phyloP scores from a whole-genome alignment of 768 basidiomycete genomes.

The Termitomyces sp. region DNA sequence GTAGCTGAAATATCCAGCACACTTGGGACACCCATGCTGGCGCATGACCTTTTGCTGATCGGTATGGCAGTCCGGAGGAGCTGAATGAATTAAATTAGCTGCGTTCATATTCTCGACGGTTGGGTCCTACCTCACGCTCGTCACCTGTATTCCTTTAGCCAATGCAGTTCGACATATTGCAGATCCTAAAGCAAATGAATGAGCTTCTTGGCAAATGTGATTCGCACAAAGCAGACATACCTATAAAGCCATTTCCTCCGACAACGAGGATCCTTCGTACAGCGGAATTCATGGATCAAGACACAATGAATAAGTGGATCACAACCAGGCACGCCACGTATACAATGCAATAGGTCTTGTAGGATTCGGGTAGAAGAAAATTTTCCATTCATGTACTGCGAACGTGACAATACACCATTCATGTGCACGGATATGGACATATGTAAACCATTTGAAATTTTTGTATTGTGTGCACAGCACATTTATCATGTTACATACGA shows the following conservation, averaged over 20 bases:
- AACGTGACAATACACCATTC: too few species aligned
- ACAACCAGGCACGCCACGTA: background rate
- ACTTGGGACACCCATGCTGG: slow-evolving; percentile 87
- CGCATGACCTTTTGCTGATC: slow-evolving; percentile 84
- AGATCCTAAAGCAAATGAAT: slow-evolving; percentile 59
- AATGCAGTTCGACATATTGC: slow-evolving; percentile 90
- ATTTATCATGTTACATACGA: slow-evolving; percentile 1
- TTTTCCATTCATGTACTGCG: too few species aligned
- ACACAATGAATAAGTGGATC: background rate
- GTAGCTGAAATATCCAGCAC: slow-evolving; percentile 19
- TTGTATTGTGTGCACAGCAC: slow-evolving; percentile 9
- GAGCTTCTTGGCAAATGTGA: background rate
- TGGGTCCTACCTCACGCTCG: slow-evolving; percentile 73
- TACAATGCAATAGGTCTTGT: background rate
- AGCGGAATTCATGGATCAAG: slow-evolving; percentile 30
- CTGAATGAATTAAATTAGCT: slow-evolving; percentile 35
- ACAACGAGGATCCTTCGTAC: slow-evolving; percentile 80
- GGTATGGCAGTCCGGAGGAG: slow-evolving; percentile 83
- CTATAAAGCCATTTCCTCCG: slow-evolving; percentile 98
- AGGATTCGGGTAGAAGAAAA: too few species aligned
- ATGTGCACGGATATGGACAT: background rate
- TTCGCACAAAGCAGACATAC: slow-evolving; percentile 33
- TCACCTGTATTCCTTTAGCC: slow-evolving; percentile 80
- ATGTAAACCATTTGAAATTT: background rate
- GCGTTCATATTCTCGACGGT: background rate